Conservation (phyloP, 1,284 basidiomycete genomes). For the Tremellales sp. region DNA sequence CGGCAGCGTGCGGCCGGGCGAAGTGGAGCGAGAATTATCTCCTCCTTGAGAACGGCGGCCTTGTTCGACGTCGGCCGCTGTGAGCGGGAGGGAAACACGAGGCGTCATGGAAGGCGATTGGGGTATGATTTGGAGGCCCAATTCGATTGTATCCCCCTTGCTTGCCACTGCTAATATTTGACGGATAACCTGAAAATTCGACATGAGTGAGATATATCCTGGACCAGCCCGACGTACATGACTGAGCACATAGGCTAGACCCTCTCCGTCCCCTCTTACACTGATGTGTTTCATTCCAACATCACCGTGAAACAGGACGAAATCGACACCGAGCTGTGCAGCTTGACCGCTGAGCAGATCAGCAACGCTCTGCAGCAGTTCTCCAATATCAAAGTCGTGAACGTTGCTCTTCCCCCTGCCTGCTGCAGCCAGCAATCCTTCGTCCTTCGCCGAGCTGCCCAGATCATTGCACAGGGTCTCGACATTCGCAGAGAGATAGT, state of each 20-base stretch:
- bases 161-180: conserved; percentile 69
- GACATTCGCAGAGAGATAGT: conserved; percentile 78
- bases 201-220: conserved; percentile 6
- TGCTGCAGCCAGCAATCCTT: conserved; percentile 2
- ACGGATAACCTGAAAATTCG: conserved; percentile 63
- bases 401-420: conserved; percentile 6
- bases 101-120: conserved; percentile 39
- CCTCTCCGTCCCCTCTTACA: conserved; percentile 78
- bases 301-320: conserved; percentile 84
- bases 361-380: conserved; percentile 68
- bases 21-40: conserved; percentile 13
- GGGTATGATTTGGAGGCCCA: conserved; percentile 69
- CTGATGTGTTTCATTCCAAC: conserved; percentile 76
- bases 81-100: conserved; percentile 28
- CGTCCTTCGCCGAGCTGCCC: conserved; percentile 1
- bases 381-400: conserved; percentile 61
- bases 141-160: conserved; percentile 76
- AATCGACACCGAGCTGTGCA: conserved; percentile 75
- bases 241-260: conserved; percentile 69
- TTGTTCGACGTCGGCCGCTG: conserved; percentile 20
- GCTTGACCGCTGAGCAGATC: conserved; percentile 80
- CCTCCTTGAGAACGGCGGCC: conserved; percentile 6
- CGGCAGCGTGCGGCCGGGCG: conserved; percentile 20
- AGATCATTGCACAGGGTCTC: conserved; percentile 30
- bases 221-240: conserved; percentile 61